Evolutionary conservation across 441 rosid species (phyloP).

Genomic region (Aleurites moluccanus): DNA sequence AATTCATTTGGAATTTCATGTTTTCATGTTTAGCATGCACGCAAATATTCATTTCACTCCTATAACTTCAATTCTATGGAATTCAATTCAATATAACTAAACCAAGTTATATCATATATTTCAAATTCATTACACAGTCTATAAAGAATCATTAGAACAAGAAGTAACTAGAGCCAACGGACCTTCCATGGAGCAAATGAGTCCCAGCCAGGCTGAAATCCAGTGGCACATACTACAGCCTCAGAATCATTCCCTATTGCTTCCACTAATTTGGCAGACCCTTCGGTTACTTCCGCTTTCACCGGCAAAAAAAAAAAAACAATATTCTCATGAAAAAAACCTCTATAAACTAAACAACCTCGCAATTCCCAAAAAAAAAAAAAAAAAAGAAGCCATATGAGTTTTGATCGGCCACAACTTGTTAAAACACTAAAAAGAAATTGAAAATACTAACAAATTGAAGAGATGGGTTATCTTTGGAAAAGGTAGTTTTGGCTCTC

Average conservation of each 20-base stretch:
- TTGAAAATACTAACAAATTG: conserved; percentile 52
- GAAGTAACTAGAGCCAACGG: neutral
- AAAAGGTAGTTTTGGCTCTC: conserved; percentile 56
- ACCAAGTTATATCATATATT: too few relatives aligned
- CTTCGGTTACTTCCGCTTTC: conserved; percentile 80
- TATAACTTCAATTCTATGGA: too few relatives aligned
- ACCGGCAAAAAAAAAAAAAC: conserved; percentile 54
- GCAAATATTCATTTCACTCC: too few relatives aligned
- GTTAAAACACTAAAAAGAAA: neutral
- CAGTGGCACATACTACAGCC: conserved; percentile 83
- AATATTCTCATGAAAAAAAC: neutral
- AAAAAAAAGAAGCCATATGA: neutral
- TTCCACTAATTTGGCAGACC: conserved; percentile 74
- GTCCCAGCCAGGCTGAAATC: conserved; percentile 78
- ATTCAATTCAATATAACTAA: too few relatives aligned
- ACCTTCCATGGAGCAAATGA: conserved; percentile 88
- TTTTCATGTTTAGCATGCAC: too few relatives aligned
- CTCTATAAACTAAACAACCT: neutral
- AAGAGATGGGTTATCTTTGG: conserved; percentile 58
- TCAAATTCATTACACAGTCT: neutral
- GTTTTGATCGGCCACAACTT: neutral
- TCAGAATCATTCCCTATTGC: conserved; percentile 78
- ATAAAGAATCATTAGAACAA: neutral
- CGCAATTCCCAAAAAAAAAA: neutral
- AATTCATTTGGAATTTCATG: too few relatives aligned